These are phyloP conservation scores for Trichoderma cornu-damae DNA, from an alignment of 2,329 filamentous ascomycete species.

Conservation along the genomic window DNA sequence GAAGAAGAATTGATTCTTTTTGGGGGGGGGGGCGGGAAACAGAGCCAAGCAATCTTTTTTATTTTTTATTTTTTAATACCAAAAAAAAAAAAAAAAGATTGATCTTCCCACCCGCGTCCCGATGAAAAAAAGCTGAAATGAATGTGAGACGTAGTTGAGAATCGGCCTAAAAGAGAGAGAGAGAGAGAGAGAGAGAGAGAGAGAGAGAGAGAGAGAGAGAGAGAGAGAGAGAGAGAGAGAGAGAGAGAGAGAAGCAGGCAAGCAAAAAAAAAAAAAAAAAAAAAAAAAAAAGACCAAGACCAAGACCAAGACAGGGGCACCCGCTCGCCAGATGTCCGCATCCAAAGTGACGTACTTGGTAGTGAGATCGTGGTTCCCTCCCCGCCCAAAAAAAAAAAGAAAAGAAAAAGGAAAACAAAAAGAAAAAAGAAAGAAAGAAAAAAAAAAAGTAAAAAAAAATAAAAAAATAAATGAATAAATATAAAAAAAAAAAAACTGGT, in stretches of 20 bases:
- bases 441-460: too few relatives aligned
- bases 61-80: too few relatives aligned
- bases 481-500: not conserved
- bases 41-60: constrained; percentile 11
- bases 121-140: constrained; percentile 19
- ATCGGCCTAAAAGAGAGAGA: not conserved
- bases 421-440: too few relatives aligned
- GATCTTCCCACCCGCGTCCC: not conserved
- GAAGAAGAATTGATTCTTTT: constrained; percentile 7
- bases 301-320: not conserved
- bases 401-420: too few relatives aligned
- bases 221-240: too few relatives aligned
- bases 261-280: not conserved
- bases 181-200: too few relatives aligned
- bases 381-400: too few relatives aligned
- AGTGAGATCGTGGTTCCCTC: not conserved
- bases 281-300: too few relatives aligned
- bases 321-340: constrained; percentile 4
- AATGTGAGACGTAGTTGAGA: constrained; percentile 16
- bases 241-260: too few relatives aligned
- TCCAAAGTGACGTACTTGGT: constrained; percentile 7
- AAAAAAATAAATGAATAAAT: too few relatives aligned
- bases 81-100: constrained; percentile 16
- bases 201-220: too few relatives aligned
- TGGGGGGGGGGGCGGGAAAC: not conserved